Percentiles rank a stretch among this genome's conserved stretches.
These are phyloP conservation scores for Kwoniella shivajii DNA, from an alignment of 1,284 basidiomycete genomes.

Conservation along the genomic window DNA sequence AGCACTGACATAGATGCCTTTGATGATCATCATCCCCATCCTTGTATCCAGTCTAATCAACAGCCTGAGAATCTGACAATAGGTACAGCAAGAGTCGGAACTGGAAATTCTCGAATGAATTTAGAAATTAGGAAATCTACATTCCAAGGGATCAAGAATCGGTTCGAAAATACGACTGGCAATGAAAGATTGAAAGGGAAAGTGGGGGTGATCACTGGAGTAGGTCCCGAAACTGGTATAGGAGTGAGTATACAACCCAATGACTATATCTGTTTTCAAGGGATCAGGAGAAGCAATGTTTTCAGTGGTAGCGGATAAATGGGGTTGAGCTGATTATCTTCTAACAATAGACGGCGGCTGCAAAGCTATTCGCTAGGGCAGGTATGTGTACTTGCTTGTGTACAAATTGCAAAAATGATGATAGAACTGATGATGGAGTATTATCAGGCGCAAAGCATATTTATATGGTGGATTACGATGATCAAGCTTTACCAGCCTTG, in stretches of 20 bases:
- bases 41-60: neutral
- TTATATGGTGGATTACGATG: slow-evolving; percentile 78
- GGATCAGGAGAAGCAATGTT: neutral
- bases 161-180: slow-evolving; percentile 36
- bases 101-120: neutral
- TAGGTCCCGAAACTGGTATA: slow-evolving; percentile 59
- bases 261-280: neutral
- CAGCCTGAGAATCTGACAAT: neutral
- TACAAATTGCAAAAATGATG: neutral
- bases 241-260: slow-evolving; percentile 21
- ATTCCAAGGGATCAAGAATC: slow-evolving; percentile 13
- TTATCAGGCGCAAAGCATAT: slow-evolving; percentile 75
- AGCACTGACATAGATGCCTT: slow-evolving; percentile 23
- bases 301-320: neutral
- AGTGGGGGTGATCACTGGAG: slow-evolving; percentile 89
- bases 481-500: slow-evolving; percentile 69
- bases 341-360: slow-evolving; percentile 64
- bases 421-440: slow-evolving; percentile 2
- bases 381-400: slow-evolving; percentile 55
- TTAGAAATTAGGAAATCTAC: slow-evolving; percentile 15
- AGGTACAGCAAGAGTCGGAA: slow-evolving; percentile 1
- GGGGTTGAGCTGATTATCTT: slow-evolving; percentile 38
- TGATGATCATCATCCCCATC: neutral
- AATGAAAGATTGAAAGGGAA: slow-evolving; percentile 69
- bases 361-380: slow-evolving; percentile 77